A percentile compares a stretch with the other conserved stretches of the same genome.
These are phyloP conservation scores for Penicillium pancosmium DNA, from an alignment of 495 filamentous ascomycete species.

Conservation along the genomic window DNA sequence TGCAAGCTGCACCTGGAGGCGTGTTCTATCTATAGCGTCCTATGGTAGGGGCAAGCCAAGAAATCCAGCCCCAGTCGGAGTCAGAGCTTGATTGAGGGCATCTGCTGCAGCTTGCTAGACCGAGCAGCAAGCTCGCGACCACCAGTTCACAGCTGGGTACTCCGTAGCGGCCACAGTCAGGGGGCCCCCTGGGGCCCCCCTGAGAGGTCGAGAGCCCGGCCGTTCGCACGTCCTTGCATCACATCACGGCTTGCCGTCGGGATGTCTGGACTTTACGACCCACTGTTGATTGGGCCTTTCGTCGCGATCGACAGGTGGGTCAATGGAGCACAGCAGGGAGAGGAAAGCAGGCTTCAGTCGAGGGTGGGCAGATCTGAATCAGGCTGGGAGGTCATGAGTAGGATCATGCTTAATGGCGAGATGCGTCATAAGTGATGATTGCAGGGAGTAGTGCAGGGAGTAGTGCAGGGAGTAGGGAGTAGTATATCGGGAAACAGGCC, in stretches of 20 bases:
- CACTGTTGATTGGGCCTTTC: background rate
- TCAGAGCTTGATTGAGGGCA: constrained; percentile 2
- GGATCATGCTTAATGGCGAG: too few species aligned
- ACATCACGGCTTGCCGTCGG: constrained; percentile 5
- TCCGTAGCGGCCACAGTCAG: background rate
- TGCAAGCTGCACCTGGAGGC: background rate
- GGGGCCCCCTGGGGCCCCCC: background rate
- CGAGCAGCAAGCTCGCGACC: background rate
- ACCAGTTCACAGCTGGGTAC: background rate
- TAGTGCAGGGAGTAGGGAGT: too few species aligned
- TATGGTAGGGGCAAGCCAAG: background rate
- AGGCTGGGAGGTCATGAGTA: too few species aligned
- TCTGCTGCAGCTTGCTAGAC: background rate
- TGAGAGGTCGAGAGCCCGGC: background rate
- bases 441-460: too few species aligned
- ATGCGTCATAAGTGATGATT: too few species aligned
- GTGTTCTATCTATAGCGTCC: constrained; percentile 3
- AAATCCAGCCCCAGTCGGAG: background rate
- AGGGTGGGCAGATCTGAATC: too few species aligned
- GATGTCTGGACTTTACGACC: constrained; percentile 1
- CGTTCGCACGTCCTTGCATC: constrained; percentile 4
- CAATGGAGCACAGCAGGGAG: background rate
- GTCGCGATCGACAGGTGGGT: background rate
- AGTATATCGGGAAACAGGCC: too few species aligned
- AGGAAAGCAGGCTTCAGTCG: background rate